phyloP scores from a whole-genome alignment of 2,329 filamentous ascomycete genomes.

The Xylariaceae sp. region DNA sequence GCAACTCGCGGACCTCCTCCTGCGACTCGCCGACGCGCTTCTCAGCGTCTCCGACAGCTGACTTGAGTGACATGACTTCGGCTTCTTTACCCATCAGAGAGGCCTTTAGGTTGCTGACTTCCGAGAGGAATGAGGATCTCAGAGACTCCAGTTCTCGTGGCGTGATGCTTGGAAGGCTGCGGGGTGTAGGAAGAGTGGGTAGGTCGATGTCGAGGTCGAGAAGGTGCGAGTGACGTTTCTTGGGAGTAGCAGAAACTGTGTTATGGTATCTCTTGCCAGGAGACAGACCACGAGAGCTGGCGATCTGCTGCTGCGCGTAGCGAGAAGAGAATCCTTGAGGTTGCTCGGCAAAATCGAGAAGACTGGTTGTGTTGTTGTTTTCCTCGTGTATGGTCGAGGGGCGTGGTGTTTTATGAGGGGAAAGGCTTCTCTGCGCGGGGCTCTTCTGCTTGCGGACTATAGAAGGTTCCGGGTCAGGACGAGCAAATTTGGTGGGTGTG shows the following conservation, averaged over 20 bases:
- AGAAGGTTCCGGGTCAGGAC: slow-evolving; percentile 33
- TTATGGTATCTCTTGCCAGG: slow-evolving; percentile 37
- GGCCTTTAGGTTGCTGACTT: slow-evolving; percentile 91
- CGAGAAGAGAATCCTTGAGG: slow-evolving; percentile 31
- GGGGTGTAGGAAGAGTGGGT: slow-evolving; percentile 84
- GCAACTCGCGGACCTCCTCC: slow-evolving; percentile 78
- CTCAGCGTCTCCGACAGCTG: slow-evolving; percentile 85
- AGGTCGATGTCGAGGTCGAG: slow-evolving; percentile 89
- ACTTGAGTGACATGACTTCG: slow-evolving; percentile 81
- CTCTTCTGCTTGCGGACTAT: slow-evolving; percentile 31
- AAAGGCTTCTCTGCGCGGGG: slow-evolving; percentile 21
- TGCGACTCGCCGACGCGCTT: slow-evolving; percentile 82
- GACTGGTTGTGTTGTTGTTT: slow-evolving; percentile 62
- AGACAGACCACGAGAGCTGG: slow-evolving; percentile 39
- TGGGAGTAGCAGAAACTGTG: slow-evolving; percentile 41
- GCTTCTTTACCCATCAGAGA: slow-evolving; percentile 90
- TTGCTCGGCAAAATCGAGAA: slow-evolving; percentile 87
- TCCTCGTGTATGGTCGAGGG: slow-evolving; percentile 37
- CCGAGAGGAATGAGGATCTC: slow-evolving; percentile 85
- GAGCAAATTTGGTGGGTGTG: slow-evolving; percentile 53
- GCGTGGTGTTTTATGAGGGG: slow-evolving; percentile 35
- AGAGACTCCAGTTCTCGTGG: slow-evolving; percentile 88
- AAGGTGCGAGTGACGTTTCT: slow-evolving; percentile 60
- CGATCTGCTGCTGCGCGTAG: slow-evolving; percentile 35
- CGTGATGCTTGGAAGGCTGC: slow-evolving; percentile 85